Conservation (phyloP, 805 yeast genomes). For the Candida sphagnicola region DNA sequence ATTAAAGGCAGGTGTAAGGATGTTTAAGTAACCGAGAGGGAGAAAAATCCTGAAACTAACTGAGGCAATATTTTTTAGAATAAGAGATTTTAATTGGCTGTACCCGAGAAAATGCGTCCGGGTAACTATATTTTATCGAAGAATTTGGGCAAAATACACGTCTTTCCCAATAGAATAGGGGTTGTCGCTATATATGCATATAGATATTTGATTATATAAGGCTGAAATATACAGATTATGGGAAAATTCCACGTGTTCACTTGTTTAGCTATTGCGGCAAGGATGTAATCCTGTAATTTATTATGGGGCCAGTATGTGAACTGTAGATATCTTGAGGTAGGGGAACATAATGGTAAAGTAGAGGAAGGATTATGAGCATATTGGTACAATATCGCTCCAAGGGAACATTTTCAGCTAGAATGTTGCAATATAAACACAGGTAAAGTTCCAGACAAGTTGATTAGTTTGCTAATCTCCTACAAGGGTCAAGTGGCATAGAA, state of each 20-base stretch:
- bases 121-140: neutral
- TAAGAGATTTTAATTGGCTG: neutral
- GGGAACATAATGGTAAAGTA: too few relatives aligned
- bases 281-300: neutral
- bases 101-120: neutral
- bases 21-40: neutral
- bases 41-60: neutral
- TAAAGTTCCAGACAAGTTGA: too few relatives aligned
- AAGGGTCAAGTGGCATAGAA: too few relatives aligned
- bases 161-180: constrained; percentile 1
- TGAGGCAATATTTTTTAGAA: neutral
- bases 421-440: too few relatives aligned
- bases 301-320: too few relatives aligned
- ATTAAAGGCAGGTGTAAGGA: constrained; percentile 1
- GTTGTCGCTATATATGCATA: neutral
- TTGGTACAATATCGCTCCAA: too few relatives aligned
- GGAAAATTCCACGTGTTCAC: neutral
- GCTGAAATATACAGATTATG: too few relatives aligned
- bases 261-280: neutral
- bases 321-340: too few relatives aligned
- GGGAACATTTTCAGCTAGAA: too few relatives aligned
- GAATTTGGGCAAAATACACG: neutral
- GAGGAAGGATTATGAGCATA: too few relatives aligned
- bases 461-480: too few relatives aligned
- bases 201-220: too few relatives aligned